Base-by-base conservation (phyloP, 345 rosid species). In the Alliaria petiolata region DNA sequence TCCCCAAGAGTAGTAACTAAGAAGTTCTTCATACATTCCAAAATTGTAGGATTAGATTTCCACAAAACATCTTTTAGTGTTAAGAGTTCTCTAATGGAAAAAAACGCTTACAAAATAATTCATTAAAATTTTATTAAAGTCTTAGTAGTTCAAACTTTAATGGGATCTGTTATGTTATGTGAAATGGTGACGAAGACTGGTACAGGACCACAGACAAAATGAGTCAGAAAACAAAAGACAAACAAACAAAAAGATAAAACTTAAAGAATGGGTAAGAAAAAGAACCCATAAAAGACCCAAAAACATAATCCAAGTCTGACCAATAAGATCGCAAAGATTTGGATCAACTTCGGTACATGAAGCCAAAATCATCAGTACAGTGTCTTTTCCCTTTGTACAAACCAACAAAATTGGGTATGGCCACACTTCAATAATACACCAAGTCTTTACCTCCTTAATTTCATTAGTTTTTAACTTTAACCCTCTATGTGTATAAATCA, bases 241-340 rank as follows among this genome's bases (percentile, higher is more conserved):
- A 62, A 52, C 70, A 72, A 72, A 73, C 71, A 73, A 73, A 73
- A 64, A 57, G 77, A 73, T 65, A 73, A 73, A 73, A 65, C 25
- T 65, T 47, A 47, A 4, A 65, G 66, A 55, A 65, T 73, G 66
- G 77, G 77, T 73, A 73, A 73, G 59, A 14, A 56, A 72, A 55
- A 17, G 42, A 65, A 28, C 52, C 59, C 63, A 52, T 16, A 53
- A 51, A 61, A 30, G 26, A 50, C 69, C 64, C 70, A 72, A 64
- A 54, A 72, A 36, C 77, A 65, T 57, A 73, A 73, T 73, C 77
- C 65, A 73, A 65, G 5, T 65, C 71, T 73, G 66, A 73, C 77
- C 71, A 73, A 65, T 73, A 30, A 58, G 25, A 73, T 57, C 8
- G 30, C 30, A 65, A 30, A 65, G 65, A 17, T 73, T 20, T 73